Percentiles rank a stretch among this genome's conserved stretches.
These are phyloP conservation scores for Coniochaeta sp. DNA, from an alignment of 2,329 filamentous ascomycete species.

Conservation along the genomic window DNA sequence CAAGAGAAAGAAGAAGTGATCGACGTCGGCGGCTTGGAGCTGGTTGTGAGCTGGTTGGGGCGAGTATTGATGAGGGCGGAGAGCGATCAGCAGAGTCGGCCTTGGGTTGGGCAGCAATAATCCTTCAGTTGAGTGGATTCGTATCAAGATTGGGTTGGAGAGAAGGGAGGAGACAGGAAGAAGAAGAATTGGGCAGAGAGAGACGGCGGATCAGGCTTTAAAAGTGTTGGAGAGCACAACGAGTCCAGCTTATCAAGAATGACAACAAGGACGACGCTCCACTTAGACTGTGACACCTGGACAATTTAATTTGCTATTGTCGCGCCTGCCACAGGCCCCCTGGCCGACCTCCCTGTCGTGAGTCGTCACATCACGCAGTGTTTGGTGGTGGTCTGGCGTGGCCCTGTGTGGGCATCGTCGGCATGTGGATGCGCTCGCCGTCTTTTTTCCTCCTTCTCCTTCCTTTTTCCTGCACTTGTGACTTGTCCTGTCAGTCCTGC, in stretches of 20 bases:
- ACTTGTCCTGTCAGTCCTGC: neutral
- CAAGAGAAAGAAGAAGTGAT: conserved; percentile 3
- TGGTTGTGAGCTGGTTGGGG: neutral
- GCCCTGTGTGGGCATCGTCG: neutral
- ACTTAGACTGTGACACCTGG: neutral
- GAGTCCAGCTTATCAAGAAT: neutral
- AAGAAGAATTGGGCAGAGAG: conserved; percentile 30
- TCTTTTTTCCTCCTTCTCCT: too few species aligned
- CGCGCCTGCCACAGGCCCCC: neutral
- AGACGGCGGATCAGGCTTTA: conserved; percentile 43
- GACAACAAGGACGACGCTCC: neutral
- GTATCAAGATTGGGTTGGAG: conserved; percentile 24
- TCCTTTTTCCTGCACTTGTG: too few species aligned
- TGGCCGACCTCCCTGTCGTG: neutral
- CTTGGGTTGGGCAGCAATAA: conserved; percentile 29
- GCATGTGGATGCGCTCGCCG: neutral
- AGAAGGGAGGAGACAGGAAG: conserved; percentile 19
- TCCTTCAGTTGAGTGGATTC: conserved; percentile 13
- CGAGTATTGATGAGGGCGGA: neutral
- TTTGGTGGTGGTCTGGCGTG: neutral
- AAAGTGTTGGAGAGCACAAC: conserved; percentile 15
- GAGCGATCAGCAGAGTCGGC: neutral
- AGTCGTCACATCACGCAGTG: neutral
- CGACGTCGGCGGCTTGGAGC: neutral
- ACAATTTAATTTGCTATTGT: conserved; percentile 2